Evolutionary conservation across 2,329 filamentous ascomycete species (phyloP), one percentile per base, ranked within the genome.

Genomic region (Botrytis paeoniae): DNA sequence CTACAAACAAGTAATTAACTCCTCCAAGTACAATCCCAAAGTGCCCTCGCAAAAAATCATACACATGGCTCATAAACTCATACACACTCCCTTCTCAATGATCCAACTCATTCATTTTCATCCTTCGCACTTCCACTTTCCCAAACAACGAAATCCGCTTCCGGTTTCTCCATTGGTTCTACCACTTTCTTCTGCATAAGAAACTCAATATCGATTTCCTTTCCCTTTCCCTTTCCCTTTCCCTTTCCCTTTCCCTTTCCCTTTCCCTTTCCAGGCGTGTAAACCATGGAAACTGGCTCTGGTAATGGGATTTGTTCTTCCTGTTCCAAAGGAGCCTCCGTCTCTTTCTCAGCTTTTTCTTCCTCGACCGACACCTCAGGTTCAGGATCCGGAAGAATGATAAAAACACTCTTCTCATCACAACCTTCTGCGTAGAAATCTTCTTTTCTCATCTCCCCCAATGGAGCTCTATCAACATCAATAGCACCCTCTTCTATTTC

Each of bases 371-470:
- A 41, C 3, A n/a, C 60, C 25, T 62, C 20, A n/a, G 80, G 76
- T 64, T 69, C 71, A n/a, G 54, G 63, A 62, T 88, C 85, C 7
- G 89, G 89, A n/a, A 88, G 86, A 2, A 93, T 82, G 22, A 92
- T 82, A 64, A 92, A 83, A 45, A 91, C 85, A 0, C 88, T 89
- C 1, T 86, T 84, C 75, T 87, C 88, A 79, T 92, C 88, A 75
- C 88, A 91, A 6, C 89, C 91, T 25, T 88, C 85, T 5, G 89
- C 86, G 78, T 91, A 93, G 79, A 89, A 94, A 66, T 93, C 90
- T 32, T 88, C 84, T 2, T 88, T 87, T 71, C 90, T 86, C 78
- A 94, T 87, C 79, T 93, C 91, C 14, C 87, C 88, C 1, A 94
- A 84, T 0, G 92, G 91, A 8, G 86, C 84, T 37, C 92, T 88